Base-by-base conservation (phyloP, 257 asterid species). In the Solanum phureja region DNA sequence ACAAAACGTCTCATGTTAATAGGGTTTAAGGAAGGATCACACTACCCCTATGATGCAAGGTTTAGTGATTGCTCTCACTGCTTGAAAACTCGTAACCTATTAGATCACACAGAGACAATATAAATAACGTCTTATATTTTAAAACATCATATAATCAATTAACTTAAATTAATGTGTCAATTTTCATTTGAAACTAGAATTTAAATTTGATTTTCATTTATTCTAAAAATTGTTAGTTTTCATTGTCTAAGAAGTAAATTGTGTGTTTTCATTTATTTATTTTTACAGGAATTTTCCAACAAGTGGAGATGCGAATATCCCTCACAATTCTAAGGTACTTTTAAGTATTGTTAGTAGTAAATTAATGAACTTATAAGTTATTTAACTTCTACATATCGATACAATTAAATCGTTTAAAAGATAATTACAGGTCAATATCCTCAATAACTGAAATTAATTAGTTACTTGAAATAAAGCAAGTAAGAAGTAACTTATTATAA, bases 251-350 rank as follows among this genome's bases (percentile, higher is more conserved):
- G 10, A 46, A n/a, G 18, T 8, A 46, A 44, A 27, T 4, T 14
- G 0, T 81, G 66, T 14, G 1, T 81, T 46, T 27, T 77, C 1
- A 68, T 4, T 3, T 3, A 3, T 14, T 62, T 52, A 1, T 5
- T 42, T 6, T 88, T 91, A 84, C 98, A 96, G 98, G 87, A 94
- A 95, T 87, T 90, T 92, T 82, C 96, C 96, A 18, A 91, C 95
- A 11, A 90, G 93, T 83, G 91, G 91, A 83, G 93, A 93, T 71
- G 86, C 94, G 40, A 95, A 95, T 44, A 69, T 91, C 75, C 94
- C 94, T 38, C 88, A 85, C 84, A 91, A 83, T 85, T 82, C 95
- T 72, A 93, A 94, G 83, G 92, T 94, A 18, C 7, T 8, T 77
- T 79, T 24, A 44, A 44, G 34, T 79, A 44, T 14, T 44, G 23